Evolutionary conservation across 257 asterid genomes (phyloP).

Genomic region (Scutellaria minor): DNA sequence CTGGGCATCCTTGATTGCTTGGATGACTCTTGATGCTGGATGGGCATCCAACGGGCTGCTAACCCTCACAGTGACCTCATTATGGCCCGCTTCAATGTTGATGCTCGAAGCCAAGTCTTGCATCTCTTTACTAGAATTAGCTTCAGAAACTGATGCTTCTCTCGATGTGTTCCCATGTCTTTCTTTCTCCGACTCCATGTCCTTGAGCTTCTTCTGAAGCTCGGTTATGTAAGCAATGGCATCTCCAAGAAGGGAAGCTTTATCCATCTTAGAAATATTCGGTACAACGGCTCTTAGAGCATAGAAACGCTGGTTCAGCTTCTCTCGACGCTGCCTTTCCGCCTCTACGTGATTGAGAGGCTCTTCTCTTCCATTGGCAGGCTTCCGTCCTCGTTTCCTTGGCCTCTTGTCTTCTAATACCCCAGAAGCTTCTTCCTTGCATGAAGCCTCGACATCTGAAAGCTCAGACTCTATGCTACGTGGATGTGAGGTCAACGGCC

Average conservation of each 20-base stretch:
- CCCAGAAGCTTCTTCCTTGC: constrained; percentile 57
- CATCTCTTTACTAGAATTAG: constrained; percentile 39
- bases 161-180: constrained; percentile 45
- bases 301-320: constrained; percentile 84
- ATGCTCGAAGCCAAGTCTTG: constrained; percentile 42
- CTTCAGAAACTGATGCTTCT: constrained; percentile 47
- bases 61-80: constrained; percentile 62
- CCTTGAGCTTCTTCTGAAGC: constrained; percentile 78
- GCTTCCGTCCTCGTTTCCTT: constrained; percentile 87
- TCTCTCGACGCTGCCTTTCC: constrained; percentile 87
- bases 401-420: constrained; percentile 67
- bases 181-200: constrained; percentile 69
- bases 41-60: constrained; percentile 66
- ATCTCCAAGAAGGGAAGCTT: constrained; percentile 90
- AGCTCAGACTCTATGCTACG: constrained; percentile 65
- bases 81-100: constrained; percentile 47
- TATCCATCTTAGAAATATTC: constrained; percentile 91
- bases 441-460: constrained; percentile 73
- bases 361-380: constrained; percentile 88
- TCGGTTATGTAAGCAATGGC: constrained; percentile 92
- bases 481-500: constrained; percentile 46
- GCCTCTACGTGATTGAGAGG: constrained; percentile 91
- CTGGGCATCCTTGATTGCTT: constrained; percentile 60
- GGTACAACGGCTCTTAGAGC: constrained; percentile 89
- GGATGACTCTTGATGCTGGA: constrained; percentile 70